Conservation (phyloP, 495 filamentous ascomycete species). For the Staphylotrichum longicolle region DNA sequence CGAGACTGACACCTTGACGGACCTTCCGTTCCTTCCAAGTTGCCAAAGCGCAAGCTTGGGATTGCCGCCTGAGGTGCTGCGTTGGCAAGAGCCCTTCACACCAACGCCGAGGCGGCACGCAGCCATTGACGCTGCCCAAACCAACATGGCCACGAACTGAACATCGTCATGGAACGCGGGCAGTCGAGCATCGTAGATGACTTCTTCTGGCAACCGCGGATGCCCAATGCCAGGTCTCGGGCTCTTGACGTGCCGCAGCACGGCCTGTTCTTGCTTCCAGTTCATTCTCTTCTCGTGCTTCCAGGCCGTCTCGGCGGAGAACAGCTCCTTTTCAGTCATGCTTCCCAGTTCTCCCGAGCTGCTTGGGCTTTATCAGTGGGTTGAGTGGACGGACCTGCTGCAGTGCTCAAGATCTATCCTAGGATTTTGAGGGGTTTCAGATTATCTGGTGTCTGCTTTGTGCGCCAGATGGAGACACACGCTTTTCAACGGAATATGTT, state of each 20-base stretch:
- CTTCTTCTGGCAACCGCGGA: no score
- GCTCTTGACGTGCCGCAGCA: no score
- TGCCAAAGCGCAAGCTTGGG: no score
- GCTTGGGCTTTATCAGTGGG: background rate
- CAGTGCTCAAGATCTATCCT: background rate
- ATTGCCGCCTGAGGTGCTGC: background rate
- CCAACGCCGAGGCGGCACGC: background rate
- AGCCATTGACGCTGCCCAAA: slow-evolving; percentile 6
- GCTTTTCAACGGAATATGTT: background rate
- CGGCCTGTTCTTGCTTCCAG: no score
- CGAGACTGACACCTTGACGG: background rate
- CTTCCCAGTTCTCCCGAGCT: no score
- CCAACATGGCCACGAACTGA: background rate
- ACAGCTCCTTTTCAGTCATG: no score
- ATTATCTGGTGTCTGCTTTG: background rate
- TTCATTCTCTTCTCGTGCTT: background rate
- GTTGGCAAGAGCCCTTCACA: background rate
- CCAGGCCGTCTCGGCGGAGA: no score
- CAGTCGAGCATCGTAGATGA: no score
- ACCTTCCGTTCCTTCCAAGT: no score
- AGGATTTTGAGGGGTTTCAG: background rate
- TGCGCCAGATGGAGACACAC: slow-evolving; percentile 7
- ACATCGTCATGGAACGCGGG: background rate
- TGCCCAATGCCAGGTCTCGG: no score
- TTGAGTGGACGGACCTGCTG: background rate